phyloP scores from a whole-genome alignment of 208 protist genomes.

The Trypanosoma congolense region DNA sequence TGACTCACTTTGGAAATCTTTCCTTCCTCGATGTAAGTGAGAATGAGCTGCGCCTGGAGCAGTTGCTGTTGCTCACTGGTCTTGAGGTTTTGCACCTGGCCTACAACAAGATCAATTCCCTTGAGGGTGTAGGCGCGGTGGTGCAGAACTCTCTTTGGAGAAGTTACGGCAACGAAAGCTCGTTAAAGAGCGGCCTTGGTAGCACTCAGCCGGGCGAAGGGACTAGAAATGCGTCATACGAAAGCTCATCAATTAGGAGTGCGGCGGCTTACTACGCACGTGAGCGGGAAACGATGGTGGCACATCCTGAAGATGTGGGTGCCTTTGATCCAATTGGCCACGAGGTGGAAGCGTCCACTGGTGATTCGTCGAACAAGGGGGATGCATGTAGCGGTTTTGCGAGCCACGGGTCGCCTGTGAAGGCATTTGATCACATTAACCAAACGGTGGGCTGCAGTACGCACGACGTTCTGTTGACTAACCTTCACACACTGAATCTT shows the following conservation, averaged over 20 bases:
- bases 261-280: slow-evolving; percentile 22
- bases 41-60: slow-evolving; percentile 61
- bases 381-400: not conserved
- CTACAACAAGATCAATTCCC: slow-evolving; percentile 68
- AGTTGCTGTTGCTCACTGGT: slow-evolving; percentile 48
- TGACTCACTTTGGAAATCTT: slow-evolving; percentile 64
- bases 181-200: not conserved
- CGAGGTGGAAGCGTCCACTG: not conserved
- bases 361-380: not conserved
- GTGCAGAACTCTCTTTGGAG: slow-evolving; percentile 12
- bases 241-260: slow-evolving; percentile 16
- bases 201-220: not conserved
- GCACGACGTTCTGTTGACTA: slow-evolving; percentile 47
- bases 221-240: not conserved
- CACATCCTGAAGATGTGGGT: not conserved
- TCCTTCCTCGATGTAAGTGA: slow-evolving; percentile 80
- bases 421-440: not conserved
- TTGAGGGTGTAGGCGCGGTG: slow-evolving; percentile 27
- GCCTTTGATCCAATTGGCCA: slow-evolving; percentile 1
- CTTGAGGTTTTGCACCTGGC: slow-evolving; percentile 74
- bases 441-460: slow-evolving; percentile 11
- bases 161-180: slow-evolving; percentile 4
- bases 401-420: slow-evolving; percentile 15
- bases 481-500: slow-evolving; percentile 67
- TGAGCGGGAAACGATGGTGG: not conserved